phyloP scores from a whole-genome alignment of 768 basidiomycete species.

The Gautieria morchelliformis region DNA sequence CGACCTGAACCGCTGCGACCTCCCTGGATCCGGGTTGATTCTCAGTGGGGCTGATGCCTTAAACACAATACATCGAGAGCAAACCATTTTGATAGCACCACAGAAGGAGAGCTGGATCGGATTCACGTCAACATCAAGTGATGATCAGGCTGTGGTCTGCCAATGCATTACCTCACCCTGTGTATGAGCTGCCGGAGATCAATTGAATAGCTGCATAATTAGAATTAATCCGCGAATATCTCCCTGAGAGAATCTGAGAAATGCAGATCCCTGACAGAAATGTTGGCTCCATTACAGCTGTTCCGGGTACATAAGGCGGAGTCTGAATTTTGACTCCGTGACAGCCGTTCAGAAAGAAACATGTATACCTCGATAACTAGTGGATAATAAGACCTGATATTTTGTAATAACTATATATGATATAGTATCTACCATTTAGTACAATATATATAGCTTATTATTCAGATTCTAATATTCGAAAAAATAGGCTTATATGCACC shows the following conservation, averaged over 20 bases:
- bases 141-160: not conserved
- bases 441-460: too few species aligned
- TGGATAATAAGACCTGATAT: too few species aligned
- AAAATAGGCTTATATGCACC: too few species aligned
- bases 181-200: constrained; percentile 9
- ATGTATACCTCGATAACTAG: too few species aligned
- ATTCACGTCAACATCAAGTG: not conserved
- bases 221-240: constrained; percentile 33
- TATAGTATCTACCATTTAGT: too few species aligned
- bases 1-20: too few species aligned
- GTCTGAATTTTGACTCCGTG: too few species aligned
- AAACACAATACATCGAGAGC: not conserved
- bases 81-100: constrained; percentile 69
- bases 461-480: too few species aligned
- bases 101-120: constrained; percentile 52
- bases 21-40: too few species aligned
- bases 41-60: not conserved
- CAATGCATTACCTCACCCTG: constrained; percentile 44
- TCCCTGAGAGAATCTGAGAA: constrained; percentile 75
- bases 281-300: constrained; percentile 65
- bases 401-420: too few species aligned
- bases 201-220: constrained; percentile 12
- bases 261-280: constrained; percentile 75
- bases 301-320: too few species aligned
- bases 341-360: too few species aligned